phyloP scores from a whole-genome alignment of 108 stramenopile species.

The Skeletonema grethae region DNA sequence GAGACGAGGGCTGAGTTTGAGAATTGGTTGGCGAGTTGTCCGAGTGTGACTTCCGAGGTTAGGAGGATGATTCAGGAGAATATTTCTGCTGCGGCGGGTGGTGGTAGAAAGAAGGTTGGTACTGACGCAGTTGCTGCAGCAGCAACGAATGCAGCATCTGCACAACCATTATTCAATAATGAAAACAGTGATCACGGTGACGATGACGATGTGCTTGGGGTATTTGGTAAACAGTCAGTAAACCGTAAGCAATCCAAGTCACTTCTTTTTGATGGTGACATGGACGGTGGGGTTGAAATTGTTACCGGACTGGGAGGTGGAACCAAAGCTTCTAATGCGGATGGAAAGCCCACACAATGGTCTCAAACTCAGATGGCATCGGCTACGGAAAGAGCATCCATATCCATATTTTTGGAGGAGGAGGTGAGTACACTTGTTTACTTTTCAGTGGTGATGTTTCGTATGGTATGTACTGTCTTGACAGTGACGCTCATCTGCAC shows the following conservation, averaged over 20 bases:
- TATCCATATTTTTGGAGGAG: conserved; percentile 48
- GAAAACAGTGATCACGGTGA: conserved; percentile 43
- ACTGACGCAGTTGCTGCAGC: conserved; percentile 8
- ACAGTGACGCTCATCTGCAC: neutral
- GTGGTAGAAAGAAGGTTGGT: neutral
- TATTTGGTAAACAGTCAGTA: conserved; percentile 25
- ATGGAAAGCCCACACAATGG: conserved; percentile 38
- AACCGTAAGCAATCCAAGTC: conserved; percentile 3
- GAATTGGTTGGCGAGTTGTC: conserved; percentile 51
- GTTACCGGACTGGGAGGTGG: conserved; percentile 1
- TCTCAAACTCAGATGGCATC: conserved; percentile 50
- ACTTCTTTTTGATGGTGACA: neutral
- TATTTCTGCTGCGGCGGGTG: conserved; percentile 28
- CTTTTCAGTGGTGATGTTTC: too few relatives aligned
- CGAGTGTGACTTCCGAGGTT: conserved; percentile 51
- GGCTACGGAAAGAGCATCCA: conserved; percentile 27
- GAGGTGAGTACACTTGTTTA: conserved; percentile 30
- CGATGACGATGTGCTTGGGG: conserved; percentile 47
- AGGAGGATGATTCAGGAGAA: conserved; percentile 61
- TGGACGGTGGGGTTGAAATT: conserved; percentile 1
- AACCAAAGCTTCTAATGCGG: neutral
- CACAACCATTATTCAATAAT: conserved; percentile 22
- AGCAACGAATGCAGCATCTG: neutral
- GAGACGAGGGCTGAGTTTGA: conserved; percentile 70
- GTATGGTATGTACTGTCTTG: neutral